phyloP scores from a whole-genome alignment of 768 basidiomycete genomes.

The Mycena capillaripes region DNA sequence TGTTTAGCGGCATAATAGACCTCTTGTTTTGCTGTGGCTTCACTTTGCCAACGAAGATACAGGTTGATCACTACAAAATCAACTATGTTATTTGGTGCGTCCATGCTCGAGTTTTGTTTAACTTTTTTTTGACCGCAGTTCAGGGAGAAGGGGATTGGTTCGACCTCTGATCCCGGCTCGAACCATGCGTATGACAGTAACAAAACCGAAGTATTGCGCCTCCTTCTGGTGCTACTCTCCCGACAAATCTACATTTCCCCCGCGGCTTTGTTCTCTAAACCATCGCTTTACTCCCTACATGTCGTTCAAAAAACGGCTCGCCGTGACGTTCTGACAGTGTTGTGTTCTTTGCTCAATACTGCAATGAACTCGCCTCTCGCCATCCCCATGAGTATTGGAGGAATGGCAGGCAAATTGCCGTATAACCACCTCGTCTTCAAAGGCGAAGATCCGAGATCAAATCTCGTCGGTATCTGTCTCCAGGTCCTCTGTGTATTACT shows the following conservation, averaged over 20 bases:
- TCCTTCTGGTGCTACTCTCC: slow-evolving; percentile 90
- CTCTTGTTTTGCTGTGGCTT: slow-evolving; percentile 95
- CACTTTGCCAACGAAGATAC: slow-evolving; percentile 83
- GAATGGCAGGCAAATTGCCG: slow-evolving; percentile 83
- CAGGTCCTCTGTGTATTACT: slow-evolving; percentile 84
- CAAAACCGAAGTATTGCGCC: slow-evolving; percentile 90
- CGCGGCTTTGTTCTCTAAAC: slow-evolving; percentile 75
- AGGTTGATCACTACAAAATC: slow-evolving; percentile 86
- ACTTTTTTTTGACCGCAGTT: slow-evolving; percentile 11
- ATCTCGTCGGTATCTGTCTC: slow-evolving; percentile 79
- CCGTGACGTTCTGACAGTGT: slow-evolving; percentile 88
- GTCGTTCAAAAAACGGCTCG: slow-evolving; percentile 83
- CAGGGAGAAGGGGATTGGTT: slow-evolving; percentile 97
- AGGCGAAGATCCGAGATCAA: slow-evolving; percentile 83
- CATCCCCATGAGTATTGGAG: slow-evolving; percentile 68
- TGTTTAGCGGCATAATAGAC: slow-evolving; percentile 87
- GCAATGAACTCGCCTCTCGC: slow-evolving; percentile 77
- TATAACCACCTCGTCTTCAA: slow-evolving; percentile 94
- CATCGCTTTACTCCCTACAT: slow-evolving; percentile 83
- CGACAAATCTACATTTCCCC: slow-evolving; percentile 90
- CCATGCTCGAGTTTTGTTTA: neutral
- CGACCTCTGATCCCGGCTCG: slow-evolving; percentile 80
- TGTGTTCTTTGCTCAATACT: slow-evolving; percentile 96
- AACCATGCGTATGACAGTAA: slow-evolving; percentile 78
- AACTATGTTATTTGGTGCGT: slow-evolving; percentile 91